Evolutionary conservation across 352 stramenopile genomes (phyloP).

Genomic region (Phytophthora vignae): DNA sequence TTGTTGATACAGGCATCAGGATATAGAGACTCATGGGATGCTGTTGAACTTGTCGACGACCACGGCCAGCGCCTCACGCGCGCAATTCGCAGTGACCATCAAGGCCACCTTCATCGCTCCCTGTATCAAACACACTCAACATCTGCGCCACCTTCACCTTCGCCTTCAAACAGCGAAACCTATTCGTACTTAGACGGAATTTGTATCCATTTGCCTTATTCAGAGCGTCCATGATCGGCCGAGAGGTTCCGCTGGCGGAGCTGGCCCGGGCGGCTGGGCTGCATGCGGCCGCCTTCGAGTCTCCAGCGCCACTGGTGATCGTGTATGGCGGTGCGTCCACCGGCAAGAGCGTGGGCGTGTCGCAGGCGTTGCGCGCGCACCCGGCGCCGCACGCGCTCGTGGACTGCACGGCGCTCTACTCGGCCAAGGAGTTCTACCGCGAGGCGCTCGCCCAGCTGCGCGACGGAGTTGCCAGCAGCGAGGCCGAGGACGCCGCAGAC

Average conservation of each 20-base stretch:
- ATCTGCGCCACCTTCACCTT: background rate
- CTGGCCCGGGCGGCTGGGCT: slow-evolving; percentile 58
- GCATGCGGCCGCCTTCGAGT: slow-evolving; percentile 43
- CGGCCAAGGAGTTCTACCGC: slow-evolving; percentile 72
- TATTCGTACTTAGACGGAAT: background rate
- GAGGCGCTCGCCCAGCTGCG: slow-evolving; percentile 76
- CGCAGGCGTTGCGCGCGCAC: slow-evolving; percentile 44
- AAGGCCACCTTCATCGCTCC: too few relatives aligned
- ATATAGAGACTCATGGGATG: slow-evolving; percentile 11
- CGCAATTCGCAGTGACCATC: background rate
- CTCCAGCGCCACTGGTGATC: slow-evolving; percentile 66
- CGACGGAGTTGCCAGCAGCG: slow-evolving; percentile 6
- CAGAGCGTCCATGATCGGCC: slow-evolving; percentile 50
- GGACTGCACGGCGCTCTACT: slow-evolving; percentile 77
- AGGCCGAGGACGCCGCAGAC: slow-evolving; percentile 8
- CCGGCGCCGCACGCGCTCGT: slow-evolving; percentile 58
- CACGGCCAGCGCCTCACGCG: slow-evolving; percentile 6
- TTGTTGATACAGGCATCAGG: background rate
- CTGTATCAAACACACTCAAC: too few relatives aligned
- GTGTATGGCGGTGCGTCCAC: slow-evolving; percentile 79
- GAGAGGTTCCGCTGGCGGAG: slow-evolving; percentile 59
- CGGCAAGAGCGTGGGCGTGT: slow-evolving; percentile 77
- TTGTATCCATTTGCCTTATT: background rate
- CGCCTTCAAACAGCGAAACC: background rate
- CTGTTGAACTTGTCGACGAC: slow-evolving; percentile 10